Conservation (phyloP, 768 basidiomycete genomes). For the Serpula lacrymans region DNA sequence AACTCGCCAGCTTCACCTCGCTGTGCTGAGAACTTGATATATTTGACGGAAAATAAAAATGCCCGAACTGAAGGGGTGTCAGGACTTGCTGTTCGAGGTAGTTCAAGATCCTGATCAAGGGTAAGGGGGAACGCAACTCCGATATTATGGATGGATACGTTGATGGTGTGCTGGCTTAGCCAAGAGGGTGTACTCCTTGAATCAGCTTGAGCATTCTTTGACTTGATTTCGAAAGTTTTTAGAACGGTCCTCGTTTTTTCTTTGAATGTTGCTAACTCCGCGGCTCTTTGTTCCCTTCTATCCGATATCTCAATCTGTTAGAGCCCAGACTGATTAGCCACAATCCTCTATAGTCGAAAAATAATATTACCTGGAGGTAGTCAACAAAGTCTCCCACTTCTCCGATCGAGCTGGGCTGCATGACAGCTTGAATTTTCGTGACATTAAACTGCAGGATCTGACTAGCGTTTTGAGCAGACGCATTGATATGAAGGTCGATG, state of each 20-base stretch:
- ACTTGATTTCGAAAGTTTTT: constrained; percentile 66
- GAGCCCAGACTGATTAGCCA: constrained; percentile 1
- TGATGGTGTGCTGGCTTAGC: constrained; percentile 54
- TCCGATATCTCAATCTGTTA: constrained; percentile 68
- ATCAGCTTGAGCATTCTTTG: constrained; percentile 35
- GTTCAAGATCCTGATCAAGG: constrained; percentile 53
- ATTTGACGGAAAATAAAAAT: constrained; percentile 80
- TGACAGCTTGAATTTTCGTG: constrained; percentile 83
- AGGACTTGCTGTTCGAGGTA: constrained; percentile 37
- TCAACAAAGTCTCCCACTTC: constrained; percentile 89
- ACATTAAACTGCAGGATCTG: constrained; percentile 50
- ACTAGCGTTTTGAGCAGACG: constrained; percentile 20
- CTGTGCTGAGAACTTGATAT: constrained; percentile 68
- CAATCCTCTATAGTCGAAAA: constrained; percentile 3
- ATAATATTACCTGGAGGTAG: constrained; percentile 61
- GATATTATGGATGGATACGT: constrained; percentile 58
- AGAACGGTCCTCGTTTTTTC: constrained; percentile 74
- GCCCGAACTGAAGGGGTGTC: constrained; percentile 59
- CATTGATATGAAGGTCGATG: constrained; percentile 61
- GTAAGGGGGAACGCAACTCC: constrained; percentile 90
- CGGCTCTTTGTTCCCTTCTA: constrained; percentile 70
- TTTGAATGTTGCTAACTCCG: constrained; percentile 80
- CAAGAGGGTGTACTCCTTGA: constrained; percentile 36
- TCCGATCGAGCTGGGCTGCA: constrained; percentile 91
- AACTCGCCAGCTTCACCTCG: constrained; percentile 79